Percentiles rank a stretch among this genome's conserved stretches.
phyloP scores from a whole-genome alignment of 164 flowering plant genomes.

The Vitis rotundifolia region DNA sequence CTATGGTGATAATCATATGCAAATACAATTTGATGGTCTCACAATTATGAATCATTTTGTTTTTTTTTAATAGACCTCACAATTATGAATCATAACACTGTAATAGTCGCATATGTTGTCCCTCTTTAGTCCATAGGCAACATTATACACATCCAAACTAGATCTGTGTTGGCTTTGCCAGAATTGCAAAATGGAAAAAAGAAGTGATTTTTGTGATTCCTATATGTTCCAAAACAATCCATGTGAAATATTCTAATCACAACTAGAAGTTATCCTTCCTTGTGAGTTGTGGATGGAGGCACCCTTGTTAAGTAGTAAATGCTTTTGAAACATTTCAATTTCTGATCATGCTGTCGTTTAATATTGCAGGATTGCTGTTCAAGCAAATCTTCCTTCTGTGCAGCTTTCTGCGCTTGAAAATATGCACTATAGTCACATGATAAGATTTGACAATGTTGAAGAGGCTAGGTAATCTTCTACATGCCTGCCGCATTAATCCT shows the following conservation, averaged over 20 bases:
- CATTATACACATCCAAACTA: too few relatives aligned
- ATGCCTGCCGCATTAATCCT: neutral
- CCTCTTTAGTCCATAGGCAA: too few relatives aligned
- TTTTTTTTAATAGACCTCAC: too few relatives aligned
- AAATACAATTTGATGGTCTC: too few relatives aligned
- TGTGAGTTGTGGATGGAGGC: neutral
- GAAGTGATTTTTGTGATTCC: too few relatives aligned
- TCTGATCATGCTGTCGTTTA: conserved; percentile 4
- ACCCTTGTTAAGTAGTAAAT: neutral
- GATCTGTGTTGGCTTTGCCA: too few relatives aligned
- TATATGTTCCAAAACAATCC: neutral
- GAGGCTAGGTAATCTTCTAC: conserved; percentile 69
- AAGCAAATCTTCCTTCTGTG: conserved; percentile 57
- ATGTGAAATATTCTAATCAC: neutral
- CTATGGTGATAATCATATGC: too few relatives aligned
- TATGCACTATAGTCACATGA: conserved; percentile 95
- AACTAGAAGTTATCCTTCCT: neutral
- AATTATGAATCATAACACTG: too few relatives aligned
- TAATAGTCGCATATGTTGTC: too few relatives aligned
- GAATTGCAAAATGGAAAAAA: too few relatives aligned
- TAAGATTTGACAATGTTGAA: conserved; percentile 85
- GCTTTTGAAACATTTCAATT: neutral
- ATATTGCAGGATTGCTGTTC: conserved; percentile 70
- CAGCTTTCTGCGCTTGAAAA: conserved; percentile 90
- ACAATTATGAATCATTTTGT: too few relatives aligned